Percentiles rank a stretch among this genome's conserved stretches.
Conservation (phyloP, 768 basidiomycete species). For the Mycena polygramma region DNA sequence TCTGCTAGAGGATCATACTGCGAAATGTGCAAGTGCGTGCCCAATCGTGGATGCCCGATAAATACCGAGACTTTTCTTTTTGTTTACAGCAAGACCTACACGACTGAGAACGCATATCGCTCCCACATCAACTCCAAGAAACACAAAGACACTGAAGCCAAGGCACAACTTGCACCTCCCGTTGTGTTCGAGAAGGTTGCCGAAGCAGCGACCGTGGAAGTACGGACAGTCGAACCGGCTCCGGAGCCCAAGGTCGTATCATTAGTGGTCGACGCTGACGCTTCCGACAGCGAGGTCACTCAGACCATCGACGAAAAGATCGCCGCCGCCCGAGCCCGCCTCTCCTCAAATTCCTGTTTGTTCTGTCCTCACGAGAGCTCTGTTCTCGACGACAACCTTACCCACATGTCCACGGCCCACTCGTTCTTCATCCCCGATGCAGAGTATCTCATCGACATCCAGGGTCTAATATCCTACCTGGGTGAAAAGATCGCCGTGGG, state of each 20-base stretch:
- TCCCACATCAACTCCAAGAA: constrained; percentile 92
- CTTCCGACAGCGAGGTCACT: constrained; percentile 62
- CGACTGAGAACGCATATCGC: constrained; percentile 88
- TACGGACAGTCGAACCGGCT: constrained; percentile 33
- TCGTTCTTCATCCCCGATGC: constrained; percentile 98
- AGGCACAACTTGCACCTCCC: constrained; percentile 46
- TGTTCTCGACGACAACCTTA: constrained; percentile 74
- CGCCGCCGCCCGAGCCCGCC: constrained; percentile 73
- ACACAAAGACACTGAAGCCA: constrained; percentile 84
- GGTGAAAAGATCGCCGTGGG: constrained; percentile 95
- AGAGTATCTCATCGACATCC: constrained; percentile 87
- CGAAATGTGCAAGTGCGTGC: constrained; percentile 84
- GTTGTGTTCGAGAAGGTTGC: constrained; percentile 33
- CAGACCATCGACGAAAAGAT: constrained; percentile 81
- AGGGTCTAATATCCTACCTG: constrained; percentile 87
- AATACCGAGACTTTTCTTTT: no score
- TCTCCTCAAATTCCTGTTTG: constrained; percentile 80
- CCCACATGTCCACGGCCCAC: constrained; percentile 90
- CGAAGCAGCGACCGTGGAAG: constrained; percentile 31
- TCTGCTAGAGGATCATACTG: constrained; percentile 75
- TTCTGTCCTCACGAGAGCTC: constrained; percentile 77
- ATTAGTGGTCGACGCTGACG: constrained; percentile 49
- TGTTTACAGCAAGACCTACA: constrained; percentile 82
- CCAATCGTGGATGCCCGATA: neutral
- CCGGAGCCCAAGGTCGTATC: constrained; percentile 37